Percentiles rank a stretch among this genome's conserved stretches.
Conservation (phyloP, 257 asterid species). For the Capsicum rhomboideum region DNA sequence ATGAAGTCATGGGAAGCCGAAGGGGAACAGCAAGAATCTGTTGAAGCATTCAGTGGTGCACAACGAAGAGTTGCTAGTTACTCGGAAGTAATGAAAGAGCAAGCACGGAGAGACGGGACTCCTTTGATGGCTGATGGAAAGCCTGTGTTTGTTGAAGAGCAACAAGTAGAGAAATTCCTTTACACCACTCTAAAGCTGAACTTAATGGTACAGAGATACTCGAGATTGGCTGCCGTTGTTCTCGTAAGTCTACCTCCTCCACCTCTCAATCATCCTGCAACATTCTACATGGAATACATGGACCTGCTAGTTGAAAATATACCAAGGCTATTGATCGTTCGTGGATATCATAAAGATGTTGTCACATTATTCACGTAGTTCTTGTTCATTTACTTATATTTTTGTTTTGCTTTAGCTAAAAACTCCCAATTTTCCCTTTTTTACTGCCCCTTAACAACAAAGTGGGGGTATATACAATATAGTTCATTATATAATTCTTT, state of each 20-base stretch:
- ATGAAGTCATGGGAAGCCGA: slow-evolving; percentile 91
- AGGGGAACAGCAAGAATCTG: slow-evolving; percentile 66
- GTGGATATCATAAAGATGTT: slow-evolving; percentile 93
- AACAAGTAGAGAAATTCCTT: slow-evolving; percentile 80
- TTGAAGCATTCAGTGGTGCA: slow-evolving; percentile 66
- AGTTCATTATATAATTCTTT: not conserved
- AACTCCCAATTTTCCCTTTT: not conserved
- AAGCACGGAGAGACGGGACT: slow-evolving; percentile 43
- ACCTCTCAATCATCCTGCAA: slow-evolving; percentile 75
- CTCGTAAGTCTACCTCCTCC: slow-evolving; percentile 97
- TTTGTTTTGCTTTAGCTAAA: not conserved
- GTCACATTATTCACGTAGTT: slow-evolving; percentile 87
- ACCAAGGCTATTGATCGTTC: slow-evolving; percentile 85
- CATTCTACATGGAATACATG: slow-evolving; percentile 96
- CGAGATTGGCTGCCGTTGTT: slow-evolving; percentile 95
- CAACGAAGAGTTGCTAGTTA: slow-evolving; percentile 58
- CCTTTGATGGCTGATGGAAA: slow-evolving; percentile 77
- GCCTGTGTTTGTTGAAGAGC: slow-evolving; percentile 55
- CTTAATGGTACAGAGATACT: slow-evolving; percentile 66
- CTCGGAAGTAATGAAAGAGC: slow-evolving; percentile 51
- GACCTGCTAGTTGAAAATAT: slow-evolving; percentile 90
- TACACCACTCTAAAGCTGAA: slow-evolving; percentile 83
- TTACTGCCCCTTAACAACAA: not conserved
- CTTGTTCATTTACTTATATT: not conserved
- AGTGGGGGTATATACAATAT: not conserved